These are phyloP conservation scores for Aspergillus ibericus DNA, from an alignment of 2,329 filamentous ascomycete species.

Conservation along the genomic window DNA sequence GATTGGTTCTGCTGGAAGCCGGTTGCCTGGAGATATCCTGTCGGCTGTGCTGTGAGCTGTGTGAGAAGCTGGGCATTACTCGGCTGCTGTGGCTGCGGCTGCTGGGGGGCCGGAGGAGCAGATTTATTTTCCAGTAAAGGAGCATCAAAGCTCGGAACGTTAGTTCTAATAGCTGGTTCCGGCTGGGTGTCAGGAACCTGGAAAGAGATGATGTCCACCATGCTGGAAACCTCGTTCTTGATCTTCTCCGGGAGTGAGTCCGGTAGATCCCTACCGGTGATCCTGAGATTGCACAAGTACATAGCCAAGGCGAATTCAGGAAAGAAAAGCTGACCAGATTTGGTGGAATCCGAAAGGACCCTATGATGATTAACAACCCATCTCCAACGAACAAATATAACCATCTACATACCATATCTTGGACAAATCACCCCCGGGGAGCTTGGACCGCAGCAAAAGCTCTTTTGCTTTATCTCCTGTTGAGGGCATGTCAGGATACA, in stretches of 20 bases:
- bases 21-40: conserved; percentile 63
- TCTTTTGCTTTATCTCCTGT: conserved; percentile 81
- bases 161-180: conserved; percentile 57
- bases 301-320: conserved; percentile 97
- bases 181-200: conserved; percentile 74
- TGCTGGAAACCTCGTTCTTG: conserved; percentile 95
- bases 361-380: conserved; percentile 45
- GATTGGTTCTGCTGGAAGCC: conserved; percentile 61
- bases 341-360: conserved; percentile 92
- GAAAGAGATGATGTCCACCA: conserved; percentile 99
- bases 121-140: conserved; percentile 51
- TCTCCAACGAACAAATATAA: conserved; percentile 4
- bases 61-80: conserved; percentile 65
- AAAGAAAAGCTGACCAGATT: conserved; percentile 92
- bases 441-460: conserved; percentile 80
- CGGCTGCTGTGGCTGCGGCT: conserved; percentile 68
- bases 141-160: conserved; percentile 69
- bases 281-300: conserved; percentile 94
- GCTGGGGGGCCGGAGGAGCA: conserved; percentile 56
- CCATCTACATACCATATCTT: conserved; percentile 77
- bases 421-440: conserved; percentile 82
- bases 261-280: conserved; percentile 83
- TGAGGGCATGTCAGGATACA: conserved; percentile 16
- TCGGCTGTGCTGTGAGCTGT: conserved; percentile 56
- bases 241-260: conserved; percentile 75